A percentile compares a stretch with the other conserved stretches of the same genome.
Evolutionary conservation across 2,329 filamentous ascomycete species (phyloP).

Genomic region (Ascochyta clinopodiicola): DNA sequence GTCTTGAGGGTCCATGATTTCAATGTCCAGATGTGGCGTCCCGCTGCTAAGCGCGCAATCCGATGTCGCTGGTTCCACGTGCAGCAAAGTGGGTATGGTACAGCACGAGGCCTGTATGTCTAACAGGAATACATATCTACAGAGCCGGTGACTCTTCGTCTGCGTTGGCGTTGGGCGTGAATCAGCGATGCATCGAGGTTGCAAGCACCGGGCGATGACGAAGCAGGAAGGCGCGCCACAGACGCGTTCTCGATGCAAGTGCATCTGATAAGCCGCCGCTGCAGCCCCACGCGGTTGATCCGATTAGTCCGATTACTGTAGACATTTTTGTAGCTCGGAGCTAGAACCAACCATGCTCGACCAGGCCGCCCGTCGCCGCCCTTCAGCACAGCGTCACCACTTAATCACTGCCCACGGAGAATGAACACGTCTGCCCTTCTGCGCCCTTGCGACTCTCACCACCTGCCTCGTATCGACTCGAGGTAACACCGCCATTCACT

Average conservation of each 20-base stretch:
- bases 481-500: constrained; percentile 34
- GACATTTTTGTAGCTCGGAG: constrained; percentile 25
- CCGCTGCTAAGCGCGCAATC: constrained; percentile 29
- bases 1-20: constrained; percentile 27
- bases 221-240: constrained; percentile 10
- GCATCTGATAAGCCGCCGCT: constrained; percentile 35
- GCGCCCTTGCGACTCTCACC: constrained; percentile 28
- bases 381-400: constrained; percentile 16
- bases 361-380: constrained; percentile 17
- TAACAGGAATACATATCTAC: constrained; percentile 33
- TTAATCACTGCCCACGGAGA: constrained; percentile 30
- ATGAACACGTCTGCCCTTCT: constrained; percentile 38
- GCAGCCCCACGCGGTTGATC: constrained; percentile 7
- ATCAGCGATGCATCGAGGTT: constrained; percentile 2
- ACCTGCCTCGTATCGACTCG: constrained; percentile 36
- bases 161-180: constrained; percentile 3
- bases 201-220: constrained; percentile 16
- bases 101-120: constrained; percentile 14
- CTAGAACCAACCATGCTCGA: constrained; percentile 4
- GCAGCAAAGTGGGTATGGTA: constrained; percentile 16
- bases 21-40: constrained; percentile 26
- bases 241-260: constrained; percentile 14
- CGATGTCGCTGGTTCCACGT: constrained; percentile 35
- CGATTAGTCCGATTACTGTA: constrained; percentile 22
- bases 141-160: constrained; percentile 14